These are phyloP conservation scores for Dacryopinax primogenitus DNA, from an alignment of 768 basidiomycete genomes.

Conservation along the genomic window DNA sequence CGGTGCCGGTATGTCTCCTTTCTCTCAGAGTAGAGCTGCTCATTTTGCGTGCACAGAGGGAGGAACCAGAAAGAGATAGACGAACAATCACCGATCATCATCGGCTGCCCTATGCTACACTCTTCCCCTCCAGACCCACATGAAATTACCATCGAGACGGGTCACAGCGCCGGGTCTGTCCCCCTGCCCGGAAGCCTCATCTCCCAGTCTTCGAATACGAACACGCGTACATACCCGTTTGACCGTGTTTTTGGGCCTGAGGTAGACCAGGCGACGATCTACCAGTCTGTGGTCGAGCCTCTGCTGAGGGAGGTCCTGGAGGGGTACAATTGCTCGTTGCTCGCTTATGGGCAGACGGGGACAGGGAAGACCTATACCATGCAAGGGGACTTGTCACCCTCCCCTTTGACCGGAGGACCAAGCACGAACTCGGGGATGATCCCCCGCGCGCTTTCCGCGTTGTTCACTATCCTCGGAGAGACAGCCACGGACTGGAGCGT, in stretches of 20 bases:
- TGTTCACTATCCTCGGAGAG: conserved; percentile 78
- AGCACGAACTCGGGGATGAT: conserved; percentile 89
- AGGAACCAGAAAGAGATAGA: conserved; percentile 76
- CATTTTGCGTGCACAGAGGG: conserved; percentile 19
- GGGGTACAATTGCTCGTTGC: conserved; percentile 95
- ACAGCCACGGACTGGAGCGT: conserved; percentile 74
- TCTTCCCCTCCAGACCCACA: conserved; percentile 63
- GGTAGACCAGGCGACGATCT: conserved; percentile 88
- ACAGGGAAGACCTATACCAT: conserved; percentile 99
- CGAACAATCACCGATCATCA: conserved; percentile 78
- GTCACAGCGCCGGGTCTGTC: conserved; percentile 59
- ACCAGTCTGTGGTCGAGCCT: conserved; percentile 83
- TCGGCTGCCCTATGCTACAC: conserved; percentile 28
- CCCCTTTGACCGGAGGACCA: conserved; percentile 68
- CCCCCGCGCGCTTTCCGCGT: conserved; percentile 78
- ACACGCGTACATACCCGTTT: conserved; percentile 75
- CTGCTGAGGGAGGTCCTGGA: conserved; percentile 86
- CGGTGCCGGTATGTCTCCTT: conserved; percentile 51
- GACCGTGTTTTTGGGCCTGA: conserved; percentile 94
- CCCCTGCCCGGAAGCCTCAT: conserved; percentile 43
- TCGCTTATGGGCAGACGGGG: conserved; percentile 97
- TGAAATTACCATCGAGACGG: conserved; percentile 69
- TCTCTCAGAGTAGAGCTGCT: neutral
- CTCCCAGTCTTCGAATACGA: neutral
- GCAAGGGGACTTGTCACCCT: conserved; percentile 83